Evolutionary conservation across 2,329 filamentous ascomycete genomes (phyloP).

Genomic region (Zopfia rhizophila): DNA sequence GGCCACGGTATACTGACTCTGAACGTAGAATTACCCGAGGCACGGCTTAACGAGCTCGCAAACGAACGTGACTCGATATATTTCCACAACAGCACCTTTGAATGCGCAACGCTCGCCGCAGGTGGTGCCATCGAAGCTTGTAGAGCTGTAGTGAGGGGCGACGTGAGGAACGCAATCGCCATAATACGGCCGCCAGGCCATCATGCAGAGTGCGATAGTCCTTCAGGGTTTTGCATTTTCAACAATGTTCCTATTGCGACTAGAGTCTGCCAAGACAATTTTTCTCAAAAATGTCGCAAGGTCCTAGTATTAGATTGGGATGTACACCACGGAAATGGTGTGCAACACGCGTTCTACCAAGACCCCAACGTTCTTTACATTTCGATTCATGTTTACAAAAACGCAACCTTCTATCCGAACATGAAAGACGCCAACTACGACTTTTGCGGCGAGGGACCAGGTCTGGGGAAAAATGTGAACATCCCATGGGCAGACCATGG

Average conservation of each 20-base stretch:
- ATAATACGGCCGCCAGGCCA: conserved; percentile 95
- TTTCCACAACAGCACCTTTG: conserved; percentile 80
- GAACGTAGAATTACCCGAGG: conserved; percentile 55
- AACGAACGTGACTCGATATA: conserved; percentile 59
- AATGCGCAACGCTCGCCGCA: conserved; percentile 83
- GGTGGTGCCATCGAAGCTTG: conserved; percentile 97
- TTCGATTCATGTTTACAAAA: conserved; percentile 87
- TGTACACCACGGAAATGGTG: conserved; percentile 85
- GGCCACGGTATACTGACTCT: conserved; percentile 19
- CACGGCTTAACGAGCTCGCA: conserved; percentile 76
- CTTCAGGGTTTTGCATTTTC: conserved; percentile 97
- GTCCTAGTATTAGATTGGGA: conserved; percentile 93
- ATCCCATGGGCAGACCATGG: conserved; percentile 74
- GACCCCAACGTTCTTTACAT: conserved; percentile 97
- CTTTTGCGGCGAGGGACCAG: conserved; percentile 67
- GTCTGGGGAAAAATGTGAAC: conserved; percentile 73
- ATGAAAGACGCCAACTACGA: conserved; percentile 67
- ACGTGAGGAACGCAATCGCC: conserved; percentile 93
- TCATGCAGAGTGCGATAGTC: conserved; percentile 85
- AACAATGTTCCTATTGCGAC: conserved; percentile 96
- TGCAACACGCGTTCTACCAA: conserved; percentile 95
- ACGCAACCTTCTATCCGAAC: conserved; percentile 85
- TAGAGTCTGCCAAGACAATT: conserved; percentile 85
- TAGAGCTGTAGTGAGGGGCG: conserved; percentile 83
- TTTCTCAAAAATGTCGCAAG: conserved; percentile 83